phyloP scores from a whole-genome alignment of 192 early-diverging fungal species.

The Pilaira anomala region DNA sequence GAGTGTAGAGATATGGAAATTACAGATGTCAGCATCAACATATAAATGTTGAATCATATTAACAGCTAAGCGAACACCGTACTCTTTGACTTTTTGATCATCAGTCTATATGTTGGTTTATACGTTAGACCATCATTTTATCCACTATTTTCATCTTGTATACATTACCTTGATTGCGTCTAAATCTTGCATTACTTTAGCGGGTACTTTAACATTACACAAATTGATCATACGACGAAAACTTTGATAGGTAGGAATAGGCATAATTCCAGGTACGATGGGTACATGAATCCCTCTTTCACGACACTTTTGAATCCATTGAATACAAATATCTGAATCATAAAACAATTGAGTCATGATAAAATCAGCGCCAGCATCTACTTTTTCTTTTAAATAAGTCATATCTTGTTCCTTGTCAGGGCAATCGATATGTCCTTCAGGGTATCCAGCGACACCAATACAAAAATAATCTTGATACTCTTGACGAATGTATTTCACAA shows the following conservation, averaged over 20 bases:
- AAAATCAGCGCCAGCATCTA: slow-evolving; percentile 81
- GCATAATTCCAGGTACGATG: slow-evolving; percentile 87
- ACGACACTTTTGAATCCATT: slow-evolving; percentile 67
- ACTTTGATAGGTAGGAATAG: slow-evolving; percentile 75
- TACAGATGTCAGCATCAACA: slow-evolving; percentile 35
- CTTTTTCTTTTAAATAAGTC: slow-evolving; percentile 64
- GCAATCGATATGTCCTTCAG: slow-evolving; percentile 78
- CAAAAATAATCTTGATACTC: slow-evolving; percentile 83
- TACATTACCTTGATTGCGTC: slow-evolving; percentile 70
- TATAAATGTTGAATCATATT: slow-evolving; percentile 71
- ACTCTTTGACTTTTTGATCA: slow-evolving; percentile 83
- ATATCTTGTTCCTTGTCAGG: slow-evolving; percentile 50
- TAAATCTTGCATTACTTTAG: slow-evolving; percentile 52
- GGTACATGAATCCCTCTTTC: slow-evolving; percentile 52
- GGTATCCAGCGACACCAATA: slow-evolving; percentile 86
- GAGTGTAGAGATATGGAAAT: slow-evolving; percentile 81
- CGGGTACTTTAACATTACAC: slow-evolving; percentile 68
- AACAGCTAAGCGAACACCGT: slow-evolving; percentile 68
- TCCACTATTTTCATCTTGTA: neutral
- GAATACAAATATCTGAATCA: slow-evolving; percentile 67
- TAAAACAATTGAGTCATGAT: slow-evolving; percentile 86
- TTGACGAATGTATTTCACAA: slow-evolving; percentile 76
- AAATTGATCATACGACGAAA: slow-evolving; percentile 80
- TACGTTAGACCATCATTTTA: too few relatives aligned
- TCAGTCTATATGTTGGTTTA: slow-evolving; percentile 48